These are phyloP conservation scores for Platanthera guangdongensis DNA, from an alignment of 106 monocot species.

Conservation along the genomic window DNA sequence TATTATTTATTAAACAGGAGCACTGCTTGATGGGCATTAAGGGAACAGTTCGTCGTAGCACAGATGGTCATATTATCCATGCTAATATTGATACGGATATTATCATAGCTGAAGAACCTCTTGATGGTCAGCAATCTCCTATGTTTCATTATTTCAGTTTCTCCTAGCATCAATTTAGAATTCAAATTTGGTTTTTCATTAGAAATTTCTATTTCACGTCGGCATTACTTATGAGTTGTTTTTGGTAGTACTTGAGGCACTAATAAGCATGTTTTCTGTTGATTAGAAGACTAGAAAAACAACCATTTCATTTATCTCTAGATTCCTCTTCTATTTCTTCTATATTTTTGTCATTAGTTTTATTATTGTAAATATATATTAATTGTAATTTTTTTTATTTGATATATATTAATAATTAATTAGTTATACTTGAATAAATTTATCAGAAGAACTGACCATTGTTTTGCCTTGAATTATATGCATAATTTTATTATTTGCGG, in stretches of 20 bases:
- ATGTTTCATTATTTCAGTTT: neutral
- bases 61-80: slow-evolving; percentile 98
- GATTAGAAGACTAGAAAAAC: neutral
- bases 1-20: slow-evolving; percentile 37
- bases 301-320: neutral
- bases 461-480: no score
- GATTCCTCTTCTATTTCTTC: no score
- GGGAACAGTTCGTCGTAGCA: slow-evolving; percentile 96
- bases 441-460: no score
- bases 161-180: neutral
- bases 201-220: neutral
- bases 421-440: no score
- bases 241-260: neutral
- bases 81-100: slow-evolving; percentile 98
- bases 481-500: no score
- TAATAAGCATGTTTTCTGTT: neutral
- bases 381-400: no score
- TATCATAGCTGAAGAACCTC: slow-evolving; percentile 93
- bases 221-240: neutral
- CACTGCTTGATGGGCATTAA: slow-evolving; percentile 99
- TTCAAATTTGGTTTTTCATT: neutral
- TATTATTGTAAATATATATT: no score
- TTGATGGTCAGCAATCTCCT: slow-evolving; percentile 54
- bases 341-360: no score
- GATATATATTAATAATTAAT: no score